Evolutionary conservation across 441 rosid species (phyloP).

Genomic region (Erodium texanum): DNA sequence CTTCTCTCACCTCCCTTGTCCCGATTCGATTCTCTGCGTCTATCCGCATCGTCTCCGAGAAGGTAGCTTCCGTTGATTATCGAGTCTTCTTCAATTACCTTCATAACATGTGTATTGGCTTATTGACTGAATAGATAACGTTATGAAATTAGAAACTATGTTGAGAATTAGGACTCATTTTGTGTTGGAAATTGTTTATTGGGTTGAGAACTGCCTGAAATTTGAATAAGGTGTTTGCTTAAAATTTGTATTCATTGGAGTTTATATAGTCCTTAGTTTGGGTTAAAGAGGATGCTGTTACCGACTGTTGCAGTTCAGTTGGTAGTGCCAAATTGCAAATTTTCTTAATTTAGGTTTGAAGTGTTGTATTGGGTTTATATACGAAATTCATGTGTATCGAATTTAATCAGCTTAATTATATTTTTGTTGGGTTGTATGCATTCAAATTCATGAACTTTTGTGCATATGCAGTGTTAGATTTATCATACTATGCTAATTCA

Average conservation of each 20-base stretch:
- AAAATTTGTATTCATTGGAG: background rate
- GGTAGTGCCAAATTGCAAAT: background rate
- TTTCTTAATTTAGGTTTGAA: background rate
- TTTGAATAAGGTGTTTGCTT: background rate
- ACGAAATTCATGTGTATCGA: background rate
- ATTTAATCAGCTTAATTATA: background rate
- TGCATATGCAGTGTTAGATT: background rate
- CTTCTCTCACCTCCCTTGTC: slow-evolving; percentile 8
- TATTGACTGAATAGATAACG: background rate
- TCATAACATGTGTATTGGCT: background rate
- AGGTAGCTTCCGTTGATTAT: background rate
- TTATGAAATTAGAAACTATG: background rate
- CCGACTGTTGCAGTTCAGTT: background rate
- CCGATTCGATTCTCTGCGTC: slow-evolving; percentile 8
- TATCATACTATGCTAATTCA: background rate
- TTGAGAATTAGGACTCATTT: background rate
- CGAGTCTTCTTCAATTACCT: background rate
- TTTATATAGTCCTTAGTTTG: background rate
- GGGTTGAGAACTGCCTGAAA: background rate
- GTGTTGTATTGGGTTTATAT: background rate
- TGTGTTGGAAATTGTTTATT: background rate
- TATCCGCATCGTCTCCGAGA: slow-evolving; percentile 11
- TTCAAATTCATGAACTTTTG: background rate
- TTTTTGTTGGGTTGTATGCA: background rate
- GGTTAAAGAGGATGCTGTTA: background rate